Percentiles rank a stretch among this genome's conserved stretches.
phyloP scores from a whole-genome alignment of 495 filamentous ascomycete species.

The Endocarpon pusillum region DNA sequence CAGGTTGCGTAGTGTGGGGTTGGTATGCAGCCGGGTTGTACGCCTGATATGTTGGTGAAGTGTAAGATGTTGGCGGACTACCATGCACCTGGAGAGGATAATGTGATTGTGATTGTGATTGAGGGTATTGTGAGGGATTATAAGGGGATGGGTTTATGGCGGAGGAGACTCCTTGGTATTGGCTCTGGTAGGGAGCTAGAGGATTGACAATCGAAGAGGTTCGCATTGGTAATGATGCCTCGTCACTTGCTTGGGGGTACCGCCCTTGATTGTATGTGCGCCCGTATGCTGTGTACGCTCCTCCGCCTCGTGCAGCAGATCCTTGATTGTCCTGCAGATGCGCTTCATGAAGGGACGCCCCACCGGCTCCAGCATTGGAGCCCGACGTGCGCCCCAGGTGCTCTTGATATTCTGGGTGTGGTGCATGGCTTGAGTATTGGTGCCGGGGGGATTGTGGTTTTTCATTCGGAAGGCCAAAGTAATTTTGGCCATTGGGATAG shows the following conservation, averaged over 20 bases:
- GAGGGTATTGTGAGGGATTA: conserved; percentile 69
- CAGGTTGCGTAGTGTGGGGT: conserved; percentile 16
- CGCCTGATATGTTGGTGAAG: conserved; percentile 32
- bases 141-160: conserved; percentile 41
- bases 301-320: conserved; percentile 23
- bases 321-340: no score
- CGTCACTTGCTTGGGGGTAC: conserved; percentile 17
- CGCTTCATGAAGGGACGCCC: no score
- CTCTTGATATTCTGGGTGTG: no score
- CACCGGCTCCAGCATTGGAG: no score
- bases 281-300: no score
- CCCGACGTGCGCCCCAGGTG: no score
- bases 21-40: conserved; percentile 62
- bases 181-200: conserved; percentile 38
- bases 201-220: conserved; percentile 26
- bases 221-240: conserved; percentile 28
- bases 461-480: no score
- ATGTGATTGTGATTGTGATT: conserved; percentile 25
- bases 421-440: no score
- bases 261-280: no score
- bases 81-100: conserved; percentile 27
- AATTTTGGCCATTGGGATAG: no score
- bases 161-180: conserved; percentile 37
- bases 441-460: no score
- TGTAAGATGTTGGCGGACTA: conserved; percentile 13